phyloP scores from a whole-genome alignment of 2,329 filamentous ascomycete species.

The Colletotrichum cordylinicola region DNA sequence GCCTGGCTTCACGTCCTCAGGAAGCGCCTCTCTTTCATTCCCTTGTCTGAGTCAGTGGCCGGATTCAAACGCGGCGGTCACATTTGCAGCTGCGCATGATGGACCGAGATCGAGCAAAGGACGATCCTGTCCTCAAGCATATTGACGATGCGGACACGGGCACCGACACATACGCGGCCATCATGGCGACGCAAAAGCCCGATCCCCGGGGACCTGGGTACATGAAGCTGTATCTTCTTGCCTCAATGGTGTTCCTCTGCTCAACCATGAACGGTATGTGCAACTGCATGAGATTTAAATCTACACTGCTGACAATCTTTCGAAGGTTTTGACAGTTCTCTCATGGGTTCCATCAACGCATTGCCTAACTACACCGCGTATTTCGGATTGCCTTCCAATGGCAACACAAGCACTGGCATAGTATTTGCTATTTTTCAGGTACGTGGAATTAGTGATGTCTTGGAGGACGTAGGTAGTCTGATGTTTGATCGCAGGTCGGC shows the following conservation, averaged over 20 bases:
- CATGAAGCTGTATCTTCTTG: slow-evolving; percentile 33
- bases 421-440: slow-evolving; percentile 48
- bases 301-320: neutral
- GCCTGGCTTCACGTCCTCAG: neutral
- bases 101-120: neutral
- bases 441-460: neutral
- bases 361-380: slow-evolving; percentile 40
- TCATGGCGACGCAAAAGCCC: slow-evolving; percentile 35
- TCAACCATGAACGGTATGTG: slow-evolving; percentile 45
- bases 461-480: neutral
- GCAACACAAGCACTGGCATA: slow-evolving; percentile 45
- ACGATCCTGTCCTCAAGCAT: neutral
- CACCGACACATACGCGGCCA: slow-evolving; percentile 36
- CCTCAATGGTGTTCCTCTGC: slow-evolving; percentile 33
- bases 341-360: slow-evolving; percentile 51
- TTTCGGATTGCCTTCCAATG: slow-evolving; percentile 37
- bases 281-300: accelerated
- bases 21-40: neutral
- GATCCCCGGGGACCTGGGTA: slow-evolving; percentile 33
- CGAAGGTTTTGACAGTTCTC: slow-evolving; percentile 43
- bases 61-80: neutral
- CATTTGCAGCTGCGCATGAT: neutral
- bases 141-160: slow-evolving; percentile 8
- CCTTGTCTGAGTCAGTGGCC: neutral
- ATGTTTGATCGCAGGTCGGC: slow-evolving; percentile 33